Conservation (phyloP, 2,329 filamentous ascomycete genomes). For the Chaetomium olivaceum region DNA sequence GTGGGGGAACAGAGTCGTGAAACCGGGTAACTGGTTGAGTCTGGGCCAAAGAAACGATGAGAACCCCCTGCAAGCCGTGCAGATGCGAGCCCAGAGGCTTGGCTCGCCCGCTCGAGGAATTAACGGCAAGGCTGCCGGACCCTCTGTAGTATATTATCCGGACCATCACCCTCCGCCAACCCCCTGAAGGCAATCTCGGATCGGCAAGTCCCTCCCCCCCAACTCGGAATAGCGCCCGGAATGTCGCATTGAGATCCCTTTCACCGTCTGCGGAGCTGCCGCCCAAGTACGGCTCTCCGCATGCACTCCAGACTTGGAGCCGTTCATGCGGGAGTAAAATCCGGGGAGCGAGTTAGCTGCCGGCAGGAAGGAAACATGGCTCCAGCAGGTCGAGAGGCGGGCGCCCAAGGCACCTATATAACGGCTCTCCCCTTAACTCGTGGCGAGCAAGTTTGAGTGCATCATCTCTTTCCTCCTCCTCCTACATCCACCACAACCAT, state of each 20-base stretch:
- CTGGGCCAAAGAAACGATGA: neutral
- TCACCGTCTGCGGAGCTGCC: constrained; percentile 12
- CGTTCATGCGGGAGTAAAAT: constrained; percentile 4
- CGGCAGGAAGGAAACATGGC: neutral
- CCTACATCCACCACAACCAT: constrained; percentile 18
- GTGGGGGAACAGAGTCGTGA: neutral
- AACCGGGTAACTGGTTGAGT: neutral
- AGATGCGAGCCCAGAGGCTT: constrained; percentile 26
- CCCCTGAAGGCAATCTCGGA: constrained; percentile 8
- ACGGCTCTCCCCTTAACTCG: neutral
- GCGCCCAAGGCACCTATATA: constrained; percentile 6
- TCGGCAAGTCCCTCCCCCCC: constrained; percentile 11
- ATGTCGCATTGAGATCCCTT: constrained; percentile 20
- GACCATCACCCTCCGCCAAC: constrained; percentile 23
- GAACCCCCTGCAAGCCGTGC: neutral
- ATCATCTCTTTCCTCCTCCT: constrained; percentile 6
- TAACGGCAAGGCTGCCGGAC: constrained; percentile 29
- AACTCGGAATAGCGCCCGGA: constrained; percentile 26
- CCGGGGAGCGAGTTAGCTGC: neutral
- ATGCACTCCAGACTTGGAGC: constrained; percentile 12
- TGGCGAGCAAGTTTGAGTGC: constrained; percentile 3
- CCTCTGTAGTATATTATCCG: constrained; percentile 12
- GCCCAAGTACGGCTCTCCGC: constrained; percentile 7
- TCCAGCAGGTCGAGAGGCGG: neutral
- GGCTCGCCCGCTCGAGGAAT: constrained; percentile 26